Percentiles rank a stretch among this genome's conserved stretches.
Conservation (phyloP, 345 rosid genomes). For the Citrus hindsii region DNA sequence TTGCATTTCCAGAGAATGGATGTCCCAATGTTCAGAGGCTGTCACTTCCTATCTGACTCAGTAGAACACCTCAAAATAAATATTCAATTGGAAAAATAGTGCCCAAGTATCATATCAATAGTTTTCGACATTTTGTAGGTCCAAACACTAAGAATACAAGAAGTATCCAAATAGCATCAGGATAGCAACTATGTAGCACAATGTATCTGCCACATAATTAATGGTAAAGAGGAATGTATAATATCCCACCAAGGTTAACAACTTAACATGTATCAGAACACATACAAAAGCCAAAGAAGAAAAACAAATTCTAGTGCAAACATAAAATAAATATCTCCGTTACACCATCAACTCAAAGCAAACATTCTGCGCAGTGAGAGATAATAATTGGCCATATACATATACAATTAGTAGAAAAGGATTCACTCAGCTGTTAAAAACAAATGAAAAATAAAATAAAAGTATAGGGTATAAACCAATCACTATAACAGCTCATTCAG, state of each 20-base stretch:
- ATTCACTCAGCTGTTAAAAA: neutral
- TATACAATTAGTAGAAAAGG: neutral
- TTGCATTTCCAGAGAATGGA: constrained; percentile 40
- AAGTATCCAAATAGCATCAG: neutral
- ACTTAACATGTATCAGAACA: neutral
- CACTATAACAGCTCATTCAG: neutral
- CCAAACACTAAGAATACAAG: neutral
- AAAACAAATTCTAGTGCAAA: neutral
- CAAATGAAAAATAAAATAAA: too few species aligned
- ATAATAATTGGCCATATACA: neutral
- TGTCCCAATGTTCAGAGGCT: constrained; percentile 5
- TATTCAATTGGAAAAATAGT: neutral
- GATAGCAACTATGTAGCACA: neutral
- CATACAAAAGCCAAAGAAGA: neutral
- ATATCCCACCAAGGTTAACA: neutral
- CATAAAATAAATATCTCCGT: neutral
- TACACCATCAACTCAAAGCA: neutral
- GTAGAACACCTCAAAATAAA: neutral
- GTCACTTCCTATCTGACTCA: neutral
- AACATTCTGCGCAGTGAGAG: neutral
- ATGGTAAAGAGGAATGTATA: neutral
- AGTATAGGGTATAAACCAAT: neutral
- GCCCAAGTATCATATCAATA: neutral
- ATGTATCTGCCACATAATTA: neutral
- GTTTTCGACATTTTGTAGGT: neutral